Evolutionary conservation across 768 basidiomycete genomes (phyloP).

Genomic region (Suillus tomentosus): DNA sequence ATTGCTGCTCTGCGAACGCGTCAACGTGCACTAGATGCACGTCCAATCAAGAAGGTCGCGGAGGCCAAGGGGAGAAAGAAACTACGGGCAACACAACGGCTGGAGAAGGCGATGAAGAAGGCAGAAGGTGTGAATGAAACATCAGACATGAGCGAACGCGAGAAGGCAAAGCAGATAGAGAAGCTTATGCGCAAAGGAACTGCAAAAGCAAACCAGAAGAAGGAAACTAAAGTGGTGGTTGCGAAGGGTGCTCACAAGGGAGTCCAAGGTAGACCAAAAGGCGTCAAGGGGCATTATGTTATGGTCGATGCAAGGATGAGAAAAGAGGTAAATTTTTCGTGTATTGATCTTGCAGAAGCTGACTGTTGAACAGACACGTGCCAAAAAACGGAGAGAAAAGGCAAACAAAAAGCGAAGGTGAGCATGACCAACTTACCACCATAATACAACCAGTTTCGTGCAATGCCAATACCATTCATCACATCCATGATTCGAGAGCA

Average conservation of each 20-base stretch:
- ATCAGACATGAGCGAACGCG: conserved; percentile 88
- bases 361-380: conserved; percentile 60
- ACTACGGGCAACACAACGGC: conserved; percentile 76
- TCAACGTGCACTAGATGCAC: conserved; percentile 91
- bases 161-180: conserved; percentile 92
- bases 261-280: conserved; percentile 90
- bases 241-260: conserved; percentile 91
- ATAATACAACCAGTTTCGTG: neutral
- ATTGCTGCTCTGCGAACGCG: conserved; percentile 81
- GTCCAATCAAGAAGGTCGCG: conserved; percentile 98
- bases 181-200: conserved; percentile 85
- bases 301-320: conserved; percentile 95
- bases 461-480: neutral
- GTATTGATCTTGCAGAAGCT: conserved; percentile 9
- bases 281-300: conserved; percentile 91
- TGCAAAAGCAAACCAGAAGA: conserved; percentile 66
- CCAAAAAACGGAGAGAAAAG: conserved; percentile 79
- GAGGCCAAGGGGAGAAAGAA: conserved; percentile 99
- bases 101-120: conserved; percentile 94
- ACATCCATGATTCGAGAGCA: neutral
- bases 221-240: conserved; percentile 84
- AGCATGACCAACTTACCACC: neutral
- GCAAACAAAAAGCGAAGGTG: conserved; percentile 62
- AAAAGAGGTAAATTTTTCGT: conserved; percentile 65
- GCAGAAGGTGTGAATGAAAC: conserved; percentile 91